Evolutionary conservation across 352 stramenopile species (phyloP).

Genomic region (Phytophthora ramorum): DNA sequence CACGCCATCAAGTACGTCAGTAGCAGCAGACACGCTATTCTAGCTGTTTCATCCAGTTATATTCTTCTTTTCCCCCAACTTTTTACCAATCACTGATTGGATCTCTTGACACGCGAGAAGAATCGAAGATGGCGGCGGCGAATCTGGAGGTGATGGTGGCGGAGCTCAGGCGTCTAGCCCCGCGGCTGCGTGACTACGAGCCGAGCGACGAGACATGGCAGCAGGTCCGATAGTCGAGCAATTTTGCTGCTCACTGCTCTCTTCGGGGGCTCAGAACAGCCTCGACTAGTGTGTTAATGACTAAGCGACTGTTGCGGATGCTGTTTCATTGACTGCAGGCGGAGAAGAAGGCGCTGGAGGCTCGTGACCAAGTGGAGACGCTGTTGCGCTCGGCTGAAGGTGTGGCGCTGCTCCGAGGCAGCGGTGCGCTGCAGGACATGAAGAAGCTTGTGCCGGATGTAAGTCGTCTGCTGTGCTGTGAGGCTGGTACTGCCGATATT

Average conservation of each 20-base stretch:
- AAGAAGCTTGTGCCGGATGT: conserved; percentile 74
- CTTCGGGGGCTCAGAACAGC: neutral
- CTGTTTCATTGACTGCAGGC: conserved; percentile 39
- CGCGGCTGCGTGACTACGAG: conserved; percentile 67
- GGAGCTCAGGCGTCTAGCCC: conserved; percentile 63
- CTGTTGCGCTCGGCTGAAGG: conserved; percentile 63
- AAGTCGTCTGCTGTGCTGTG: neutral
- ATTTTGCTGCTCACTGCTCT: neutral
- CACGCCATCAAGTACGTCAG: no score
- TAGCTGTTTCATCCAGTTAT: neutral
- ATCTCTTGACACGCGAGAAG: conserved; percentile 1
- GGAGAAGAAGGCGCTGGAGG: conserved; percentile 52
- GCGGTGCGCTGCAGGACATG: conserved; percentile 61
- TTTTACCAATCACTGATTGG: conserved; percentile 2
- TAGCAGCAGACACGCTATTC: no score
- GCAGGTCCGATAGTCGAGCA: conserved; percentile 38
- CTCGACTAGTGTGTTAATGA: neutral
- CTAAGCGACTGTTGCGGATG: neutral
- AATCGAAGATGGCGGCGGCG: conserved; percentile 28
- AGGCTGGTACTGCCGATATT: neutral
- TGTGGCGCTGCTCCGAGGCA: conserved; percentile 62
- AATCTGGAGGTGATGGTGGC: conserved; percentile 47
- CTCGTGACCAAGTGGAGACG: conserved; percentile 58
- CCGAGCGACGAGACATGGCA: conserved; percentile 62
- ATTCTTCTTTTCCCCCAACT: neutral